Base-by-base conservation (phyloP, 2,329 filamentous ascomycete genomes). In the Phialophora macrospora region DNA sequence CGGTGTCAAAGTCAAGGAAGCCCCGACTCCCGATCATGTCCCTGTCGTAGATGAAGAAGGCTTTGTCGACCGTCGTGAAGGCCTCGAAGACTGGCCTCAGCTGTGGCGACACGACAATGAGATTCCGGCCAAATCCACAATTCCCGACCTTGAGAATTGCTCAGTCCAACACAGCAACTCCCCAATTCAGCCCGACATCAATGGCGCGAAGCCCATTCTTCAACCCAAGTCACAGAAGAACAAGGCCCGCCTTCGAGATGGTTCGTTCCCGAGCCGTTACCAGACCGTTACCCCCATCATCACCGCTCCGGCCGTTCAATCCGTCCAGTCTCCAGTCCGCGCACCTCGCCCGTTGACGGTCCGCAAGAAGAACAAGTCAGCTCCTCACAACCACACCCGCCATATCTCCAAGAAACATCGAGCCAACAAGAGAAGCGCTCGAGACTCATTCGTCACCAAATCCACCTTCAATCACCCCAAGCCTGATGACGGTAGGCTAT, bases 151-250 rank as follows among this genome's bases (percentile, higher is more conserved):
- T 24, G 60, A 66, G 26, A 30, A 24, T 17, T 51, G 48, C 22
- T 30, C 60, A 41, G 24, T 14, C 30, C 41, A 60, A 56, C 54
- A 55, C 57, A 55, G 22, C 52, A 17, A 58, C 22, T 51, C 26
- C 28, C 9, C 22, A 30, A 17, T 14, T 12, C 17, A 32, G 20
- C 52, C 46, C 22, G 38, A 59, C 14, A 17, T 57, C 14, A 58
- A 58, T 38, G 44, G 48, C 24, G 30, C 49, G 4, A 64, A 64
- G 62, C 26, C 22, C 34, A 64, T 68, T 41, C 61, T 68, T 34
- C 11, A 62, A 41, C 67, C 67, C 20, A 66, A 64, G 51, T 66
- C 64, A 44, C 61, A 48, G 54, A 68, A 66, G 57, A 44, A 56
- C 12, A 66, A 62, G 58, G 28, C 30, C 28, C 14, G n/a, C 30